phyloP scores from a whole-genome alignment of 2,329 filamentous ascomycete species.

The Didymella pomorum region DNA sequence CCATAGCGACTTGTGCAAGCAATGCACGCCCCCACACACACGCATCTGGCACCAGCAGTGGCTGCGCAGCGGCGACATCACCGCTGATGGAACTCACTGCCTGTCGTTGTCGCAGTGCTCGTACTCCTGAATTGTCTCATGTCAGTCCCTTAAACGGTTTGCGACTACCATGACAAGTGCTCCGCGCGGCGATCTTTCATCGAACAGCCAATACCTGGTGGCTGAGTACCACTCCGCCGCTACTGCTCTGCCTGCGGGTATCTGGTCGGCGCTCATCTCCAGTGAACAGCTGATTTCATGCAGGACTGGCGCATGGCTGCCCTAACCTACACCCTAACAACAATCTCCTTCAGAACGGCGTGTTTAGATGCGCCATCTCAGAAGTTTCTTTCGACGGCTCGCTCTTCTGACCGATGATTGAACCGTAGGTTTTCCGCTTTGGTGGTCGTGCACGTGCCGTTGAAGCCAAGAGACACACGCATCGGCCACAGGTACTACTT shows the following conservation, averaged over 20 bases:
- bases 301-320: constrained; percentile 18
- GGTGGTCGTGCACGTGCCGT: constrained; percentile 33
- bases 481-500: constrained; percentile 44
- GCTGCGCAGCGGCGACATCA: constrained; percentile 8
- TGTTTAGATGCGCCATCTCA: constrained; percentile 14
- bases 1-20: constrained; percentile 29
- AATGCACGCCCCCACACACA: constrained; percentile 34
- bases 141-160: constrained; percentile 20
- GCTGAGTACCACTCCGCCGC: constrained; percentile 20
- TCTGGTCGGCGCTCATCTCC: constrained; percentile 15
- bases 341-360: constrained; percentile 12
- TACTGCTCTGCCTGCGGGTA: constrained; percentile 7
- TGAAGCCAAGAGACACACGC: constrained; percentile 41
- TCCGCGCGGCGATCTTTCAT: constrained; percentile 22
- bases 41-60: constrained; percentile 14
- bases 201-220: constrained; percentile 34
- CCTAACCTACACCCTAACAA: constrained; percentile 1
- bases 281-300: constrained; percentile 17
- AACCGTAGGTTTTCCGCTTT: constrained; percentile 22
- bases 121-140: constrained; percentile 19
- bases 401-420: constrained; percentile 15
- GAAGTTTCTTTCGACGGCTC: constrained; percentile 12
- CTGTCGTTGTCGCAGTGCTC: constrained; percentile 16
- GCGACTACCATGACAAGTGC: constrained; percentile 17
- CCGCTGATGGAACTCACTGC: neutral